phyloP scores from a whole-genome alignment of 2,329 filamentous ascomycete species.

The Fusarium annulatum region DNA sequence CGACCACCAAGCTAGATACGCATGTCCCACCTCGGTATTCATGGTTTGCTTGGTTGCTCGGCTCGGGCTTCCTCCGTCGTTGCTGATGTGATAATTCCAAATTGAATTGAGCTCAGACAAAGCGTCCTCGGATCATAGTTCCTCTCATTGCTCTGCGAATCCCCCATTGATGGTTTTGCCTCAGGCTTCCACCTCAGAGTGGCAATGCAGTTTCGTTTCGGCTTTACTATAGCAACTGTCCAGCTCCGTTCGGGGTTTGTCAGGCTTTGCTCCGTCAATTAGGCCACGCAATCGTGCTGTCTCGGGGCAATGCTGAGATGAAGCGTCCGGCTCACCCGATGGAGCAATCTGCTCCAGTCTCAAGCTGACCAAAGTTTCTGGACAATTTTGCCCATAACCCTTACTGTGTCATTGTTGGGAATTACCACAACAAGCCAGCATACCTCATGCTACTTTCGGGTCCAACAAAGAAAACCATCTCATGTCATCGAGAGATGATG shows the following conservation, averaged over 20 bases:
- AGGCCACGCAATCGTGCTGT: not conserved
- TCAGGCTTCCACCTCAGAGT: not conserved
- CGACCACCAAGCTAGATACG: not conserved
- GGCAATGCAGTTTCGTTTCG: not conserved
- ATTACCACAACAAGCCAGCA: constrained; percentile 8
- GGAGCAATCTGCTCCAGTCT: constrained; percentile 6
- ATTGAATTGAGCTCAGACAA: not conserved
- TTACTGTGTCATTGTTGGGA: constrained; percentile 17
- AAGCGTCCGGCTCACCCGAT: not conserved
- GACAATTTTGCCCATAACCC: constrained; percentile 2
- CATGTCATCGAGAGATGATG: constrained; percentile 30
- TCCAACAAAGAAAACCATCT: constrained; percentile 11
- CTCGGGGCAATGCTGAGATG: not conserved
- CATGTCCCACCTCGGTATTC: constrained; percentile 18
- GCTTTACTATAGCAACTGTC: not conserved
- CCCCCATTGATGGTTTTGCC: constrained; percentile 17
- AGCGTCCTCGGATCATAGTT: not conserved
- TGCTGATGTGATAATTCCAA: constrained; percentile 38
- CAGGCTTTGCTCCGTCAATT: not conserved
- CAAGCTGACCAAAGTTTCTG: constrained; percentile 9
- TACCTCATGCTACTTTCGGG: constrained; percentile 12
- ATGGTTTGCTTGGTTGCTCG: constrained; percentile 24
- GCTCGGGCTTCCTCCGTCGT: constrained; percentile 23
- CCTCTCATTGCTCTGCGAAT: not conserved
- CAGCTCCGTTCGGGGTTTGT: not conserved